These are phyloP conservation scores for Zygosaccharomyces siamensis DNA, from an alignment of 805 yeast species.

Conservation along the genomic window DNA sequence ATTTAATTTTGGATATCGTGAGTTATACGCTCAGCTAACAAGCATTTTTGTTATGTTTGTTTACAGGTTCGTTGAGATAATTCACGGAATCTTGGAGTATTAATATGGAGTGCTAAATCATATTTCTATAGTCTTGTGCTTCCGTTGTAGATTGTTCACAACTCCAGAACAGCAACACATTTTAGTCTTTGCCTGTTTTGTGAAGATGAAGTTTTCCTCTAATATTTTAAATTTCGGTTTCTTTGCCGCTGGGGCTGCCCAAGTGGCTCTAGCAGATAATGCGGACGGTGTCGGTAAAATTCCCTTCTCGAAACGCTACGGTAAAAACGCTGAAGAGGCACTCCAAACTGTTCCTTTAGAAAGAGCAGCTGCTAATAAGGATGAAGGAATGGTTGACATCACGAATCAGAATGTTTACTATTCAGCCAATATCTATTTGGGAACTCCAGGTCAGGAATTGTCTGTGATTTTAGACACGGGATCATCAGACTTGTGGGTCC, in stretches of 20 bases:
- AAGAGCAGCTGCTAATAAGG: not conserved
- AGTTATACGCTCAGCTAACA: too few relatives aligned
- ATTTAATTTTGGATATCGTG: too few relatives aligned
- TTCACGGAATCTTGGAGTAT: too few relatives aligned
- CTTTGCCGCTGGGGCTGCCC: not conserved
- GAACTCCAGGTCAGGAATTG: slow-evolving; percentile 47
- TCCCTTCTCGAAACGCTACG: not conserved
- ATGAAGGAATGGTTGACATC: not conserved
- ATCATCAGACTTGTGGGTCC: slow-evolving; percentile 63
- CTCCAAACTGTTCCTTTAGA: too few relatives aligned
- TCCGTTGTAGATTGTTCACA: too few relatives aligned
- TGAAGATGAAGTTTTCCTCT: not conserved
- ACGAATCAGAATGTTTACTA: slow-evolving; percentile 39
- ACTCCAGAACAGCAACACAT: too few relatives aligned
- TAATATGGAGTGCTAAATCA: too few relatives aligned
- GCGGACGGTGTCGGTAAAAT: not conserved
- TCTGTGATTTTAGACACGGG: slow-evolving; percentile 60
- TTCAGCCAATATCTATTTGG: slow-evolving; percentile 41
- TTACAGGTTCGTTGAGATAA: too few relatives aligned
- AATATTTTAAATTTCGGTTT: not conserved
- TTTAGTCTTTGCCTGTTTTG: too few relatives aligned
- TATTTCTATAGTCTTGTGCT: too few relatives aligned
- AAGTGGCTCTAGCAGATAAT: not conserved
- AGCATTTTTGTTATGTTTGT: too few relatives aligned
- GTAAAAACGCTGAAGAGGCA: not conserved